Evolutionary conservation across 192 early-diverging fungal species (phyloP).

Genomic region (Helicostylum pulchrum): DNA sequence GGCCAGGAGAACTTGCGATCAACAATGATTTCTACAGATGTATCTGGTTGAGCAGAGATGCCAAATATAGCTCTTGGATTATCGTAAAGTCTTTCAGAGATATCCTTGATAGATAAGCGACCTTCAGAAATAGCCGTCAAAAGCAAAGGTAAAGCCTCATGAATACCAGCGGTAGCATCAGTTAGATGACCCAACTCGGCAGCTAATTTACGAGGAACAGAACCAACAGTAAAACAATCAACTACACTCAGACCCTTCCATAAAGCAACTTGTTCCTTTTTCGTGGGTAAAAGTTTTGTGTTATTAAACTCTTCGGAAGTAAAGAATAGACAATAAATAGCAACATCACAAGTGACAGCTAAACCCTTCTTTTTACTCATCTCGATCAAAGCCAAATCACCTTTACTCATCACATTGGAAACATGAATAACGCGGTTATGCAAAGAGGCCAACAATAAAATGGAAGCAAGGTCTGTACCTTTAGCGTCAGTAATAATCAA

Average conservation of each 20-base stretch:
- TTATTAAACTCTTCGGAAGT: conserved; percentile 45
- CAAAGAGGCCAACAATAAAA: conserved; percentile 83
- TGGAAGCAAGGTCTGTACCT: conserved; percentile 83
- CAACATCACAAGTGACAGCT: conserved; percentile 91
- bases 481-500: conserved; percentile 83
- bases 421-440: conserved; percentile 86
- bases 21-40: conserved; percentile 92
- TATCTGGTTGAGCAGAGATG: conserved; percentile 88
- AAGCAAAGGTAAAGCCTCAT: conserved; percentile 73
- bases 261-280: conserved; percentile 67
- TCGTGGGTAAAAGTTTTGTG: conserved; percentile 43
- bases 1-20: conserved; percentile 64
- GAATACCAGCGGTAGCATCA: conserved; percentile 50
- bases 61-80: conserved; percentile 92
- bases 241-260: conserved; percentile 80
- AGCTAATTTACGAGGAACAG: conserved; percentile 62
- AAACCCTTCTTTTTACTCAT: conserved; percentile 86
- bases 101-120: conserved; percentile 72
- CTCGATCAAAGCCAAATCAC: conserved; percentile 83
- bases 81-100: conserved; percentile 69
- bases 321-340: conserved; percentile 81
- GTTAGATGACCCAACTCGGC: conserved; percentile 45
- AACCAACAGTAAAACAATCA: conserved; percentile 89
- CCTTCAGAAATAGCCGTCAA: conserved; percentile 80
- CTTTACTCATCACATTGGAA: conserved; percentile 71